Conservation (phyloP, 2,329 filamentous ascomycete species). For the Phymatotrichopsis omnivora region DNA sequence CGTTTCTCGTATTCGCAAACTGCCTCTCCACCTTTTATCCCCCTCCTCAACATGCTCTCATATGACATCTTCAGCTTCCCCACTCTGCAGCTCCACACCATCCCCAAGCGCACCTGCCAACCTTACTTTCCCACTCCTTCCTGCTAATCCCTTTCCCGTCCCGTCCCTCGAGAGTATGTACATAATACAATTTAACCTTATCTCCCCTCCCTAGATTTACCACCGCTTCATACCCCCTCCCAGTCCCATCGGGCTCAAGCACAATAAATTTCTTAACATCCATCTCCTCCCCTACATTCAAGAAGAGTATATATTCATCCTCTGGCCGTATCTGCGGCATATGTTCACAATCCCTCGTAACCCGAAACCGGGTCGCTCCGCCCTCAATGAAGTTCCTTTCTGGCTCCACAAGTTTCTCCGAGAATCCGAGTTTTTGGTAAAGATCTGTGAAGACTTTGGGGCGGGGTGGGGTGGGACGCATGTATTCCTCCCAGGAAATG, state of each 20-base stretch:
- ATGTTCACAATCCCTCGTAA: conserved; percentile 11
- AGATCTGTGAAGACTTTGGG: conserved; percentile 1
- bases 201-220: conserved; percentile 12
- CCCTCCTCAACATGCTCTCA: too few species aligned
- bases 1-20: too few species aligned
- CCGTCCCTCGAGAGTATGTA: background rate
- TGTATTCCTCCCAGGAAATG: conserved; percentile 73
- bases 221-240: conserved; percentile 11
- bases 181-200: conserved; percentile 12
- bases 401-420: conserved; percentile 10
- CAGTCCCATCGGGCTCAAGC: conserved; percentile 14
- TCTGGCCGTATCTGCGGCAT: conserved; percentile 1
- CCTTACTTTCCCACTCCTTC: conserved; percentile 3
- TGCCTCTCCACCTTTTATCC: too few species aligned
- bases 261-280: conserved; percentile 8
- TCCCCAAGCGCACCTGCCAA: conserved; percentile 14
- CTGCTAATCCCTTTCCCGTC: conserved; percentile 9
- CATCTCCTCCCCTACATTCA: conserved; percentile 15
- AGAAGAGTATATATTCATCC: conserved; percentile 16
- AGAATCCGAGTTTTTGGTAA: conserved; percentile 14
- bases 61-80: too few species aligned
- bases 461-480: conserved; percentile 31
- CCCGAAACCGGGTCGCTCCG: conserved; percentile 1
- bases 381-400: conserved; percentile 1
- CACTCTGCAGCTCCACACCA: conserved; percentile 15